phyloP scores from a whole-genome alignment of 495 filamentous ascomycete species.

The Gamarada debralockiae region DNA sequence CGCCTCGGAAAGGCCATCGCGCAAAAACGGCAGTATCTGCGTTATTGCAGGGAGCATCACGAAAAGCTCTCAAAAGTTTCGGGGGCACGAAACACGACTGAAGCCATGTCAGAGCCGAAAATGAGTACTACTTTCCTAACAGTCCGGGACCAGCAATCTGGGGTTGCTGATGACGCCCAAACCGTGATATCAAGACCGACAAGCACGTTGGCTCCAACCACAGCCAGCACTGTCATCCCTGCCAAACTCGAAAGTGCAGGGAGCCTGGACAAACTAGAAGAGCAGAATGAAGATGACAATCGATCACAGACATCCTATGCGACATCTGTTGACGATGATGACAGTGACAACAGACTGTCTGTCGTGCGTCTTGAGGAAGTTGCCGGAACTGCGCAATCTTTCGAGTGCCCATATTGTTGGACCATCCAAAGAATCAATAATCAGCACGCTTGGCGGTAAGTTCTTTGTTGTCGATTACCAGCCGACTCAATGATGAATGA shows the following conservation, averaged over 20 bases:
- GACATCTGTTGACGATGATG: constrained; percentile 1
- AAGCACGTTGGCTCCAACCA: constrained; percentile 13
- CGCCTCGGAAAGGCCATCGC: constrained; percentile 40
- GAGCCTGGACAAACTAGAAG: too few relatives aligned
- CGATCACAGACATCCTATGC: constrained; percentile 23
- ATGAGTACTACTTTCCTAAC: too few relatives aligned
- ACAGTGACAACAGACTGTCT: background rate
- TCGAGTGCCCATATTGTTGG: constrained; percentile 35
- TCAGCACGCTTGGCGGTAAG: constrained; percentile 32
- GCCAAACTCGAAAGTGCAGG: too few relatives aligned
- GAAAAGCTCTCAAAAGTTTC: constrained; percentile 31
- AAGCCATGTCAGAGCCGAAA: too few relatives aligned
- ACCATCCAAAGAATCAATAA: constrained; percentile 26
- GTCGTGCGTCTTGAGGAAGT: constrained; percentile 11
- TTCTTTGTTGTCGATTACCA: background rate
- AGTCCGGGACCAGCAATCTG: too few relatives aligned
- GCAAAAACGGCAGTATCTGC: constrained; percentile 35
- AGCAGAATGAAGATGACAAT: too few relatives aligned
- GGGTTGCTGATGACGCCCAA: constrained; percentile 3
- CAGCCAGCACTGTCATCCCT: constrained; percentile 19
- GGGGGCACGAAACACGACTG: constrained; percentile 10
- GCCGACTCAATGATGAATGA: too few relatives aligned
- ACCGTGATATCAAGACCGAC: constrained; percentile 10
- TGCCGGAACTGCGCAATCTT: constrained; percentile 22
- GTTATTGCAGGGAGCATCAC: constrained; percentile 38